A percentile compares a stretch with the other conserved stretches of the same genome.
These are phyloP conservation scores for Auxenochlorella pyrenoidosa DNA, from an alignment of 139 green algal species.

Conservation along the genomic window DNA sequence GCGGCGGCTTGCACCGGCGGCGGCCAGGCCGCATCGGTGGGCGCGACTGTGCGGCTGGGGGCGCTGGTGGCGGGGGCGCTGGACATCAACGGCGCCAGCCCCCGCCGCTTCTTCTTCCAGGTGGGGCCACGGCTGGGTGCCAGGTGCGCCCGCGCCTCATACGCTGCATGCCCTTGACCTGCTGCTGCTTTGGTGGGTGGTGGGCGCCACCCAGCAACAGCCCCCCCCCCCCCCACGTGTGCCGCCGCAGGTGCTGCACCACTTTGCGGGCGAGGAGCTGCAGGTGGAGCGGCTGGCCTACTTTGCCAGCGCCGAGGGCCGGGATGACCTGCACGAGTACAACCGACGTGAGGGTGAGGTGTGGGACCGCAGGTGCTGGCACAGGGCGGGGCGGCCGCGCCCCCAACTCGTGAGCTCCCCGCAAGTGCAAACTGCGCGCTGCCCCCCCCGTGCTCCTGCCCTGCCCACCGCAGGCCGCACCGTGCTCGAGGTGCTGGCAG, in stretches of 20 bases:
- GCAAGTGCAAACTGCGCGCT: no score
- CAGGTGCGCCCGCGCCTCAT: no score
- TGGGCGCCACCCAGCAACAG: no score
- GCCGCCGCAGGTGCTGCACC: constrained; percentile 53
- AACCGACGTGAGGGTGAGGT: constrained; percentile 59
- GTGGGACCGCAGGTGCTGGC: neutral
- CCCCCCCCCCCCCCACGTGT: no score
- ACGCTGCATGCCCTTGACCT: no score
- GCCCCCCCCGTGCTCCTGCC: no score
- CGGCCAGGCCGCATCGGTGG: neutral
- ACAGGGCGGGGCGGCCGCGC: neutral
- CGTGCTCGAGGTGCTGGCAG: constrained; percentile 85
- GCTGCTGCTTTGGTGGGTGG: no score
- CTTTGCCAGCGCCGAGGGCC: constrained; percentile 81
- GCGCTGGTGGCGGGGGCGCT: constrained; percentile 75
- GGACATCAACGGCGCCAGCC: constrained; percentile 83
- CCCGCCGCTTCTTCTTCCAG: constrained; percentile 91
- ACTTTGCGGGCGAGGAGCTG: constrained; percentile 58
- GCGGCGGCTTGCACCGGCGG: neutral
- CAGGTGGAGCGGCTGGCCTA: constrained; percentile 87
- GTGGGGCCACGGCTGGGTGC: constrained; percentile 48
- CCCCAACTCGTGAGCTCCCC: no score
- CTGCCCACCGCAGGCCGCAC: constrained; percentile 60
- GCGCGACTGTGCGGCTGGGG: constrained; percentile 40
- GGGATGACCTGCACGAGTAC: constrained; percentile 79